Base-by-base conservation (phyloP, 2,329 filamentous ascomycete genomes). In the Pseudocercospora vitis region DNA sequence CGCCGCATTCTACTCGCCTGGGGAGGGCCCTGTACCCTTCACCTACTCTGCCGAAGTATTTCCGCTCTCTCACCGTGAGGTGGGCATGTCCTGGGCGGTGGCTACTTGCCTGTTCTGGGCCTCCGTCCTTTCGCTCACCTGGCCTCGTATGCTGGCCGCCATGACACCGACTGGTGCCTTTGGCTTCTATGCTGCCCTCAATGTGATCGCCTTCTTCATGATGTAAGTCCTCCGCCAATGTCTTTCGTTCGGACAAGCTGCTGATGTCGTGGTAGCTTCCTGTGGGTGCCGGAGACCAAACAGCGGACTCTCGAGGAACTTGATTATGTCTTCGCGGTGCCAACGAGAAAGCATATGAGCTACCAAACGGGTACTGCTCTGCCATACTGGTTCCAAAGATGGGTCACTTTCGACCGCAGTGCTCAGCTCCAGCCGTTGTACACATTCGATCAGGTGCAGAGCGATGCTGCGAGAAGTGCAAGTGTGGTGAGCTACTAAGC, bases 131-230 rank as follows among this genome's bases (percentile, higher is more conserved):
- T 60, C 61, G 47, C 54, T 70, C 49, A 70, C 76, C 0, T 79
- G 77, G 63, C 77, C 78, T 1, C 72, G 73, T 9, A 76, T 78
- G 64, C 66, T 79, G 9, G 51, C 51, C 11, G 77, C 73, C 3
- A 74, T 83, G 68, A 78, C 71, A 3, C 71, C 78, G 0, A 76
- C 76, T 3, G 79, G 79, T 4, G 80, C 82, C 1, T 85, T 86
- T 60, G 73, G 74, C 6, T 82, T 78, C 74, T 82, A 82, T 59
- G 79, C 78, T 0, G 76, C 69, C 0, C 78, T 78, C 73, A 81
- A 80, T 64, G 57, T 81, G n/a, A 69, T 80, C 18, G 78, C 77
- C 3, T 81, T 77, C 72, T 16, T 80, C 67, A 70, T 78, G 65
- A 72, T 74, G 66, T n/a, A n/a, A n/a, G n/a, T n/a, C n/a, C n/a